These are phyloP conservation scores for Luvunga scandens DNA, from an alignment of 345 rosid genomes.

Conservation along the genomic window DNA sequence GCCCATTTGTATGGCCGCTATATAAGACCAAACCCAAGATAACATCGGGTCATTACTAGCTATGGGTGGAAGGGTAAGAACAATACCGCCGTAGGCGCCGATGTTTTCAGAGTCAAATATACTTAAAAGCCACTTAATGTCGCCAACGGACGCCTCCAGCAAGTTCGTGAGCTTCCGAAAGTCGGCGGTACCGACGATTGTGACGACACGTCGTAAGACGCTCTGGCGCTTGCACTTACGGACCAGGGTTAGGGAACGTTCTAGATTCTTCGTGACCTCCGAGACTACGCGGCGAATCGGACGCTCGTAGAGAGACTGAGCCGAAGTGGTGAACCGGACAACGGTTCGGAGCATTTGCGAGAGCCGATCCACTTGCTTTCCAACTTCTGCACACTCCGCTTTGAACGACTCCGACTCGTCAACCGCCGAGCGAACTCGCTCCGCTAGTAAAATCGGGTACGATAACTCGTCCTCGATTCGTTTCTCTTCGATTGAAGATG, in stretches of 20 bases:
- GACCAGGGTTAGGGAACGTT: conserved; percentile 49
- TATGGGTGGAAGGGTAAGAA: conserved; percentile 72
- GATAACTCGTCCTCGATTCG: conserved; percentile 59
- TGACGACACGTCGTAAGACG: conserved; percentile 56
- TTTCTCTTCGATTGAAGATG: conserved; percentile 37
- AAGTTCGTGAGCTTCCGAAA: conserved; percentile 57
- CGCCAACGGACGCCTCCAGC: conserved; percentile 83
- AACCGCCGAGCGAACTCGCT: conserved; percentile 56
- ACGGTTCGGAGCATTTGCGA: conserved; percentile 60
- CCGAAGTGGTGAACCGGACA: conserved; percentile 41
- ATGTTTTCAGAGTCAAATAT: conserved; percentile 49
- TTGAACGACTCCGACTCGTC: conserved; percentile 61
- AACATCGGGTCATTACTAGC: conserved; percentile 88
- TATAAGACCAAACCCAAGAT: conserved; percentile 86
- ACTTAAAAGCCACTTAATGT: conserved; percentile 70
- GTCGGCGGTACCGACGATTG: conserved; percentile 66
- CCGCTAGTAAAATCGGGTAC: conserved; percentile 46
- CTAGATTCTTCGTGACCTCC: conserved; percentile 60
- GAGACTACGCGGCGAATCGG: conserved; percentile 68
- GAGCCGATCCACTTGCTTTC: conserved; percentile 58
- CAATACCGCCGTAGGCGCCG: conserved; percentile 50
- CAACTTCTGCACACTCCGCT: conserved; percentile 52
- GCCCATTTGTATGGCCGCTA: conserved; percentile 58
- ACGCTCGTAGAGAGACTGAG: conserved; percentile 67
- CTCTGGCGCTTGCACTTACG: conserved; percentile 77